Evolutionary conservation across 73 alveolate genomes (phyloP), one percentile per base, ranked within the genome.

Genomic region (Uronychia setigera): DNA sequence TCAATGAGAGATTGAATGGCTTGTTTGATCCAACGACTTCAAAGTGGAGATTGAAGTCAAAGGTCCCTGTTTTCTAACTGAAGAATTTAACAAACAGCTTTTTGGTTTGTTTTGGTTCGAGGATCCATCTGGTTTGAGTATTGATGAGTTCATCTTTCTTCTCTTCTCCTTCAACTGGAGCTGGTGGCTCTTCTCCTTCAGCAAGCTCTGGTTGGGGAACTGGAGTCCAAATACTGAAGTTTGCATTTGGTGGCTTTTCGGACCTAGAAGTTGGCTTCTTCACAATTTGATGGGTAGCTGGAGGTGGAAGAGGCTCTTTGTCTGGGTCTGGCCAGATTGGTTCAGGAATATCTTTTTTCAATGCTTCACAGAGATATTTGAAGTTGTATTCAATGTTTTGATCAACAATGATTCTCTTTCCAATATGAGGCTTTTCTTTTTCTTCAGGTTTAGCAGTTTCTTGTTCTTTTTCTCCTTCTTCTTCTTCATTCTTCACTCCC

Each of bases 281-380:
- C 31, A 98, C 97, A 13, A 98, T 98, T 82, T 96, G 96, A 78
- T 92, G 96, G 77, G 92, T 96, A 60, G 89, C 93, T 86, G 99
- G 99, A 35, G 98, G 99, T 19, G 99, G 99, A 34, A 98, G 94
- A 25, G 99, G 99, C 67, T 97, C 94, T 60, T 97, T 96, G 86
- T 98, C 99, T 74, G 99, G 99, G 80, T 98, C 99, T 59, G 99
- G 99, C 95, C 97, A 97, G 81, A 96, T 92, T 74, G 99, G 99
- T 35, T 95, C 99, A 32, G 99, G 99, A 14, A 98, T 97, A 0
- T 81, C 85, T 85, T 98, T 88, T 78, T 93, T 92, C 32, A 96
- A 93, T 26, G 95, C 87, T 80, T 91, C 96, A 58, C 94, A 92
- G 25, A 96, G 46, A 83, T 86, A 76, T 78, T 93, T 84, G 77